Evolutionary conservation across 75 land plant genomes (phyloP), one percentile per base, ranked within the genome.

Genomic region (Cupressus sempervirens): DNA sequence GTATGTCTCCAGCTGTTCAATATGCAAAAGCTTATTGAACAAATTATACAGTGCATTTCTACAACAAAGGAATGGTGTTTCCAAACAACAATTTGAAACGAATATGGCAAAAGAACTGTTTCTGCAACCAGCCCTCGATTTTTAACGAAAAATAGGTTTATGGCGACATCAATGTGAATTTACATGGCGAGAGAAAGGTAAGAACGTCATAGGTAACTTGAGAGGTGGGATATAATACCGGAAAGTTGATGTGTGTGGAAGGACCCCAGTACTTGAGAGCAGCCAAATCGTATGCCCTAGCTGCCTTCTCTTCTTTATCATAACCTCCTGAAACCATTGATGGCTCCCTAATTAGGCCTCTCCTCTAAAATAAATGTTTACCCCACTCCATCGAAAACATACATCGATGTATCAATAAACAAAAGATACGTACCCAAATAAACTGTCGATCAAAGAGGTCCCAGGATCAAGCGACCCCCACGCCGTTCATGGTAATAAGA

Each of bases 251-350:
- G 45, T 91, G 91, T 50, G 94, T 91, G 52, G 89, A 88, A 70
- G 94, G 84, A 35, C 94, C 94, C 94, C 94, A 93, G 76, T 93
- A 93, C 86, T 93, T 93, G 83, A 93, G 94, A 16, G 94, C 94
- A 45, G 94, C 94, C 83, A 93, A 84, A 83, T 93, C 94, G 77
- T 93, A 93, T 13, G 94, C 94, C 85, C 87, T 82, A 35, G 94
- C 94, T 81, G 94, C 94, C 85, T 93, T 93, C 70, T 93, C 94
- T 83, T 93, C 94, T 72, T 93, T 93, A 30, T 93, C 94, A 87
- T 93, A 93, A 3, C 94, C 94, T 18, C 94, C 94, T 93, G 82
- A 48, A 73, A 46, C 30, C 50, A 43, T 41, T 38, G 20, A 73
- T 32, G 10, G 40, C 15, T 20, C n/a, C 70, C n/a, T 82, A 20